These are phyloP conservation scores for Blastobotrys attinorum DNA, from an alignment of 805 yeast genomes.

Conservation along the genomic window DNA sequence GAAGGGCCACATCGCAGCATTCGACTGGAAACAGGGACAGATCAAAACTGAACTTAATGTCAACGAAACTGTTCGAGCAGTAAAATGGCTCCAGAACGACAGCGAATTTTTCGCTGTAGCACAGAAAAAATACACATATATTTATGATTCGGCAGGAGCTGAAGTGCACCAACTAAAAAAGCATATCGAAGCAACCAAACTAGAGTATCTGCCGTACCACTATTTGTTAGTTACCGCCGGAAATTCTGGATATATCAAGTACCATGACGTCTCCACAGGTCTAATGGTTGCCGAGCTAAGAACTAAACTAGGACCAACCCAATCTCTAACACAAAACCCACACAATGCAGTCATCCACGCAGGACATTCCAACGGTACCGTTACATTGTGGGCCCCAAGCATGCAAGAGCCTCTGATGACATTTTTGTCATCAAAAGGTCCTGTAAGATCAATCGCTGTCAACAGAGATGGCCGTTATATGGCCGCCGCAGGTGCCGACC, in stretches of 20 bases:
- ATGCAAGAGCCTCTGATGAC: constrained; percentile 80
- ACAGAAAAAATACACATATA: constrained; percentile 87
- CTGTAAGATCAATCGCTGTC: constrained; percentile 74
- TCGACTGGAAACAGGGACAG: constrained; percentile 89
- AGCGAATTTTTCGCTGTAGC: constrained; percentile 89
- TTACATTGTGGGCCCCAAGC: constrained; percentile 88
- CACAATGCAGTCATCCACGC: constrained; percentile 93
- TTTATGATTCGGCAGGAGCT: constrained; percentile 83
- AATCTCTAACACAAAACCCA: constrained; percentile 82
- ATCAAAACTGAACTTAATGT: constrained; percentile 75
- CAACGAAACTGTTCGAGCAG: constrained; percentile 85
- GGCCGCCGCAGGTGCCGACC: constrained; percentile 89
- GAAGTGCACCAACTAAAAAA: constrained; percentile 88
- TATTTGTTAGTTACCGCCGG: constrained; percentile 83
- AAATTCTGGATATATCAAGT: constrained; percentile 77
- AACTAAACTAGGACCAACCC: constrained; percentile 86
- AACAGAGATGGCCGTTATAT: constrained; percentile 90
- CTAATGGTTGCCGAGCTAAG: constrained; percentile 71
- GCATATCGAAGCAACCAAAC: constrained; percentile 73
- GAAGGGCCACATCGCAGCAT: constrained; percentile 91
- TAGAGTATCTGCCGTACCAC: constrained; percentile 91
- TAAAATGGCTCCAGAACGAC: constrained; percentile 83
- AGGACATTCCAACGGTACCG: constrained; percentile 90
- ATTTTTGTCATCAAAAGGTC: constrained; percentile 75
- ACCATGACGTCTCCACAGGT: constrained; percentile 95